Evolutionary conservation across 2,329 filamentous ascomycete species (phyloP).

Genomic region (Mycosphaerella arachidis): DNA sequence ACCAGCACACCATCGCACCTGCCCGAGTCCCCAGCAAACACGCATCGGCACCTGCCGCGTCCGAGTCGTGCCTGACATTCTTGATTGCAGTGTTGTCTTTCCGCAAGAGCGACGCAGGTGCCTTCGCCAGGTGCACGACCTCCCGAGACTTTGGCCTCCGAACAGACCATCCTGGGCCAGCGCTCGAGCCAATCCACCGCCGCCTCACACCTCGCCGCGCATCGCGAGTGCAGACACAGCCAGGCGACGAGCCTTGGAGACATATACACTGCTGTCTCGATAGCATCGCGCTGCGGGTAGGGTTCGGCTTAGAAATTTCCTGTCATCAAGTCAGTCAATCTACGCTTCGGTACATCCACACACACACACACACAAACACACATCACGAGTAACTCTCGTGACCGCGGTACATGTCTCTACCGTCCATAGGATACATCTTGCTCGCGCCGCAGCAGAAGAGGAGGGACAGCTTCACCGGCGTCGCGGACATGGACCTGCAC

Average conservation of each 20-base stretch:
- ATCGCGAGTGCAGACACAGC: conserved; percentile 5
- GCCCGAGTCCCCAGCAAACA: neutral
- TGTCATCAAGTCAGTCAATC: conserved; percentile 24
- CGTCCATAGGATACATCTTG: conserved; percentile 29
- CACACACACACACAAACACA: neutral
- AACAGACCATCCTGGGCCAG: conserved; percentile 21
- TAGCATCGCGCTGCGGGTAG: conserved; percentile 19
- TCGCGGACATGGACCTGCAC: conserved; percentile 33
- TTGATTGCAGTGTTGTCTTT: neutral
- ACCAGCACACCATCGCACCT: conserved; percentile 1
- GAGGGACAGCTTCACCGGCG: conserved; percentile 34
- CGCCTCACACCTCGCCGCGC: conserved; percentile 3
- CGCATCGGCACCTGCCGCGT: neutral
- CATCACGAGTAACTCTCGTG: neutral
- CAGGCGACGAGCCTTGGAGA: neutral
- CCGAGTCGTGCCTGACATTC: conserved; percentile 4
- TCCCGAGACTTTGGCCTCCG: conserved; percentile 18
- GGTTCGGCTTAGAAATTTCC: conserved; percentile 19
- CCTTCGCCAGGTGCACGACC: conserved; percentile 23
- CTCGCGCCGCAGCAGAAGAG: conserved; percentile 30
- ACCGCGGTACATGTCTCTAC: conserved; percentile 30
- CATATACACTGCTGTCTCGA: neutral
- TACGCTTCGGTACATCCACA: neutral
- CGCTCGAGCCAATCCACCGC: conserved; percentile 16
- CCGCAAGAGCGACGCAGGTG: neutral